phyloP scores from a whole-genome alignment of 2,329 filamentous ascomycete species.

The Cercospora zeina region DNA sequence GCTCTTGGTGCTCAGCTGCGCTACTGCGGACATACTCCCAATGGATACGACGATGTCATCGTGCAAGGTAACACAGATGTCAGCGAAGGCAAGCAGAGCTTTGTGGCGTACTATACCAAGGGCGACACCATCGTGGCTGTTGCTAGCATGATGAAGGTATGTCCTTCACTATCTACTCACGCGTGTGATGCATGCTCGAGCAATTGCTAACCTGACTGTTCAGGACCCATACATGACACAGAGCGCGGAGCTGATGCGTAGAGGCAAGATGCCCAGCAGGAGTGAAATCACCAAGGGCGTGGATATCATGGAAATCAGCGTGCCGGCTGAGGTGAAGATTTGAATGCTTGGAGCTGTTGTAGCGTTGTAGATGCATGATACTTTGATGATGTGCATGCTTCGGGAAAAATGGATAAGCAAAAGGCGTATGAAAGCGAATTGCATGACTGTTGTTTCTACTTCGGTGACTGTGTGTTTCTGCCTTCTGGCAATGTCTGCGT shows the following conservation, averaged over 20 bases:
- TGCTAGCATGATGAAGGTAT: constrained; percentile 86
- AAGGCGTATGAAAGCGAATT: too few species aligned
- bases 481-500: too few species aligned
- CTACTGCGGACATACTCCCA: constrained; percentile 84
- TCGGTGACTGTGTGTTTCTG: too few species aligned
- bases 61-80: constrained; percentile 71
- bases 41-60: constrained; percentile 83
- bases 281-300: constrained; percentile 66
- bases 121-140: constrained; percentile 87
- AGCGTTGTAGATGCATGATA: background rate
- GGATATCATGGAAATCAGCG: constrained; percentile 49
- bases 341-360: constrained; percentile 12
- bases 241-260: constrained; percentile 79
- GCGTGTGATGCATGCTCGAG: too few species aligned
- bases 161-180: too few species aligned
- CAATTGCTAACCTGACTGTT: background rate
- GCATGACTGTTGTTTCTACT: too few species aligned
- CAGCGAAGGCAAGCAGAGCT: constrained; percentile 64
- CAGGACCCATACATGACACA: constrained; percentile 85
- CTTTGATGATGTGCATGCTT: background rate
- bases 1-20: constrained; percentile 84
- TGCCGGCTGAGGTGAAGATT: constrained; percentile 46
- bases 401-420: too few species aligned
- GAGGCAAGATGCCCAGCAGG: constrained; percentile 80
- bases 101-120: constrained; percentile 84